Percentiles rank a stretch among this genome's conserved stretches.
Evolutionary conservation across 495 filamentous ascomycete genomes (phyloP).

Genomic region (Pyronema domesticum): DNA sequence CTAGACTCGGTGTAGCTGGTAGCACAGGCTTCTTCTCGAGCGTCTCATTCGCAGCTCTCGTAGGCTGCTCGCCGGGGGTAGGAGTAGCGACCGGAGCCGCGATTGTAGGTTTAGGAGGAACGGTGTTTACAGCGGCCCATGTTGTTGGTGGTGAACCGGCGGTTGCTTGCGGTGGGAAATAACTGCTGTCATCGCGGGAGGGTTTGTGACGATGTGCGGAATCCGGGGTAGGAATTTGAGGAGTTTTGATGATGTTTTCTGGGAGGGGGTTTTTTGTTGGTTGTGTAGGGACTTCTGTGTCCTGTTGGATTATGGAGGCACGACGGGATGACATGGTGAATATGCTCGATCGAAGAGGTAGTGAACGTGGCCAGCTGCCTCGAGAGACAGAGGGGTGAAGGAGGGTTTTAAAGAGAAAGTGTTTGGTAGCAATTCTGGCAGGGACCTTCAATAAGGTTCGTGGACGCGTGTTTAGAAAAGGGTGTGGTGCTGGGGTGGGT

Average conservation of each 20-base stretch:
- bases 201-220: conserved; percentile 20
- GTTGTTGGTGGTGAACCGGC: conserved; percentile 5
- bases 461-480: neutral
- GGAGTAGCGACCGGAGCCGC: neutral
- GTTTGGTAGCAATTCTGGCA: neutral
- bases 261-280: conserved; percentile 5
- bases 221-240: conserved; percentile 18
- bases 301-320: neutral
- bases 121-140: conserved; percentile 9
- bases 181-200: conserved; percentile 15
- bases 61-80: conserved; percentile 3
- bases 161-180: conserved; percentile 14
- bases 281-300: neutral
- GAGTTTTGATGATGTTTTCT: conserved; percentile 22
- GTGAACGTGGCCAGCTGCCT: neutral
- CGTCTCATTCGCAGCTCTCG: conserved; percentile 2
- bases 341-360: neutral
- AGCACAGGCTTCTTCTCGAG: conserved; percentile 6
- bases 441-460: neutral
- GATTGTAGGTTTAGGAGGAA: conserved; percentile 5
- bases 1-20: conserved; percentile 8
- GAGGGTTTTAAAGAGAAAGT: neutral
- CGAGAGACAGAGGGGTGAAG: neutral
- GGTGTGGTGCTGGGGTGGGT: no score
- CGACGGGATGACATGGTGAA: conserved; percentile 1